These are phyloP conservation scores for Beauveria bassiana DNA, from an alignment of 2,329 filamentous ascomycete species.

Conservation along the genomic window DNA sequence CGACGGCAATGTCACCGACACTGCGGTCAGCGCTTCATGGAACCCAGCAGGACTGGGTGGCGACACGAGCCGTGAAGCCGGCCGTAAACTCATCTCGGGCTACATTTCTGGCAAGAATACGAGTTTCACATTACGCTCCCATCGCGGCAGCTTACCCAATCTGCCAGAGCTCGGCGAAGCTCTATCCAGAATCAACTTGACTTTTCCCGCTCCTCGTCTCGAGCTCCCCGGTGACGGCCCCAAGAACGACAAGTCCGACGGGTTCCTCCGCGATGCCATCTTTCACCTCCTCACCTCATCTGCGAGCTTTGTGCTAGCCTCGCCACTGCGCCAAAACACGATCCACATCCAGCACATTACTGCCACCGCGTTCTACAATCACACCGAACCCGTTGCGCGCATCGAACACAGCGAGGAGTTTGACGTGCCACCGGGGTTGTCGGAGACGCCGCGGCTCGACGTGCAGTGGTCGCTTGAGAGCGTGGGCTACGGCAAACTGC, in stretches of 20 bases:
- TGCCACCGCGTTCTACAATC: conserved; percentile 79
- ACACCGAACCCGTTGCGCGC: conserved; percentile 66
- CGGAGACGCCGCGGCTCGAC: conserved; percentile 66
- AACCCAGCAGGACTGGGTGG: conserved; percentile 59
- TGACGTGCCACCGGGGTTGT: conserved; percentile 65
- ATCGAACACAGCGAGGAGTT: conserved; percentile 73
- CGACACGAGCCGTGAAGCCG: conserved; percentile 50
- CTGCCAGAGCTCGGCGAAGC: conserved; percentile 65
- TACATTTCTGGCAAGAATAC: conserved; percentile 87
- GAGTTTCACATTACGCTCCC: conserved; percentile 64
- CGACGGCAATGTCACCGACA: conserved; percentile 63
- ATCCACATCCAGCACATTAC: conserved; percentile 73
- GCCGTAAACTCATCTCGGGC: conserved; percentile 68
- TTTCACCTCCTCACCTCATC: conserved; percentile 84
- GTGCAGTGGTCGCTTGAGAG: conserved; percentile 72
- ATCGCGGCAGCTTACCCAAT: conserved; percentile 64
- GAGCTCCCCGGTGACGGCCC: conserved; percentile 40
- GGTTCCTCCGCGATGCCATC: conserved; percentile 78
- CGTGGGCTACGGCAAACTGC: conserved; percentile 76
- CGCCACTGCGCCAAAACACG: conserved; percentile 65
- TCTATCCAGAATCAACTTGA: conserved; percentile 63
- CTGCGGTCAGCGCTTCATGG: conserved; percentile 65
- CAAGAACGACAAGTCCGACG: conserved; percentile 27
- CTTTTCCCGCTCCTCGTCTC: conserved; percentile 63
- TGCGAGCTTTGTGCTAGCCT: conserved; percentile 74